Base-by-base conservation (phyloP, 2,329 filamentous ascomycete species). In the Aschersonia sp. region DNA sequence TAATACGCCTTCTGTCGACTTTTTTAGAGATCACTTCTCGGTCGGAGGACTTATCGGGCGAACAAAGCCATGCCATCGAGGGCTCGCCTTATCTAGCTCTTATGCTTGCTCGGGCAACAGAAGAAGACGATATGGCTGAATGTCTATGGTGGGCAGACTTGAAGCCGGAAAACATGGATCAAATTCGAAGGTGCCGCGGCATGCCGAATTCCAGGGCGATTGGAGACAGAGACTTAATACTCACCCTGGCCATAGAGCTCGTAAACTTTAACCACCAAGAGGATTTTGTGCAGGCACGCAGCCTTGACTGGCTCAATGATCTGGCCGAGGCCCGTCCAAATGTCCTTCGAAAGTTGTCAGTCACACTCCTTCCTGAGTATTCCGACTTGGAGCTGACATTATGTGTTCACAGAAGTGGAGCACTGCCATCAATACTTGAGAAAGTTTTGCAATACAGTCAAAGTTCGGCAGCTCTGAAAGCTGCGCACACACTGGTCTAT, bases 251-350 rank as follows among this genome's bases (percentile, higher is more conserved):
- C 1, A 78, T 84, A 48, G 73, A 77, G 56, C 66, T 84, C 42
- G 74, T 84, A 7, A 81, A 85, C 57, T 84, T 85, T 55, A 73
- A 76, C 48, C 75, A 75, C 49, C 64, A 83, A 5, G 80, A 84
- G 49, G 79, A 84, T 48, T 66, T 68, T 2, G 70, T 80, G 20
- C 80, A 84, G 58, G 72, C 74, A 43, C 70, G 77, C 10, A 75
- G 70, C 12, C 63, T 85, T 3, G 58, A 66, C 12, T 82, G 80
- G 77, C 67, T 85, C 38, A 77, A 75, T 46, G 67, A 73, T 45
- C 61, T 84, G 31, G 78, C 78, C 3, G 55, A 59, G 7, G 67
- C 67, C 28, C 67, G 80, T 29, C 77, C 79, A 3, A 62, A 67
- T 5, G 78, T 84, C 6, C 67, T 82, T 30, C 54, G 75, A 43